Conservation (phyloP, 371 early-diverging fungal species). For the Syncephalastrum racemosum region DNA sequence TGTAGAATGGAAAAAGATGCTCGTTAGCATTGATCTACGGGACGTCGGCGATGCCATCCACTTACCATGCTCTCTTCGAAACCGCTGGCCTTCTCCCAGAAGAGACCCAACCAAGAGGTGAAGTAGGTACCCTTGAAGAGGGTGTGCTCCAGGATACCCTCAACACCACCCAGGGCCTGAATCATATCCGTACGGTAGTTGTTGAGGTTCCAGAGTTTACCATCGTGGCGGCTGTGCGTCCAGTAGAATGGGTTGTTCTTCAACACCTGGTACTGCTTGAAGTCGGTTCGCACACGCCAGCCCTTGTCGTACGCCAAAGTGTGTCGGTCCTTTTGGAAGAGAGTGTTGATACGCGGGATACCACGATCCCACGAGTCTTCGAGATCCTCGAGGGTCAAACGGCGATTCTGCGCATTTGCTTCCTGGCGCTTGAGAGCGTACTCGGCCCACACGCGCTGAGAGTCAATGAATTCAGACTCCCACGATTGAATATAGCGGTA, state of each 20-base stretch:
- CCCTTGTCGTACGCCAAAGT: slow-evolving; percentile 99
- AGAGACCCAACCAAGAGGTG: slow-evolving; percentile 98
- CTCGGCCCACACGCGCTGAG: slow-evolving; percentile 99
- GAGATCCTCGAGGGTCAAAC: slow-evolving; percentile 94
- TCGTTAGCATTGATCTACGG: background rate
- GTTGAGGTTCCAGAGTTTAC: slow-evolving; percentile 96
- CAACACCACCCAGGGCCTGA: slow-evolving; percentile 97
- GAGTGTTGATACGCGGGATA: slow-evolving; percentile 98
- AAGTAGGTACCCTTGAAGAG: slow-evolving; percentile 97
- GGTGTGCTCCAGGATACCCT: slow-evolving; percentile 98
- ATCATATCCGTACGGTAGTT: slow-evolving; percentile 98
- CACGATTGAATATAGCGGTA: slow-evolving; percentile 98
- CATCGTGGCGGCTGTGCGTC: slow-evolving; percentile 95
- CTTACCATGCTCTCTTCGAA: slow-evolving; percentile 22
- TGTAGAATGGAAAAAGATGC: background rate
- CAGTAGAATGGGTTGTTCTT: slow-evolving; percentile 97
- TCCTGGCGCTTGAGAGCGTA: slow-evolving; percentile 97
- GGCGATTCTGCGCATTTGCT: slow-evolving; percentile 93
- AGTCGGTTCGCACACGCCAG: slow-evolving; percentile 97
- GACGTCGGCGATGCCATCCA: background rate
- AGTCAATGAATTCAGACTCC: slow-evolving; percentile 98
- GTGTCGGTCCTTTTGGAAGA: slow-evolving; percentile 95
- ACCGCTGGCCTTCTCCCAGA: slow-evolving; percentile 89
- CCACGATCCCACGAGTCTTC: slow-evolving; percentile 99
- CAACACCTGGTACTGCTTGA: slow-evolving; percentile 95